Evolutionary conservation across 371 early-diverging fungal species (phyloP).

Genomic region (Rhizopus microsporus): DNA sequence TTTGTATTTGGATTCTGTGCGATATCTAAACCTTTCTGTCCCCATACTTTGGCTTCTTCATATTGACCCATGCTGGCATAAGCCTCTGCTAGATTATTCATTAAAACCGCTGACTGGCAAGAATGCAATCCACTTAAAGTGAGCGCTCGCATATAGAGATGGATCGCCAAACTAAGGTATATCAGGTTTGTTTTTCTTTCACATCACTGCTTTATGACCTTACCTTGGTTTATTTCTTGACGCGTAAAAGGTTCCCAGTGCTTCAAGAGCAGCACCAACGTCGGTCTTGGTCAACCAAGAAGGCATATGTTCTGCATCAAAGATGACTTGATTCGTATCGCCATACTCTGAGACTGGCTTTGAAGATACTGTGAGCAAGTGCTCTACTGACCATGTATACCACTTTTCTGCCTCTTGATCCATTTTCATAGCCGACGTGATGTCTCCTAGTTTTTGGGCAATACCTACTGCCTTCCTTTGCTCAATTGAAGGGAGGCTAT

Average conservation of each 20-base stretch:
- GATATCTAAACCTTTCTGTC: slow-evolving; percentile 54
- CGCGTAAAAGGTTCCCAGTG: slow-evolving; percentile 61
- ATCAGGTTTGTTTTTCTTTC: background rate
- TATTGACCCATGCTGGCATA: slow-evolving; percentile 50
- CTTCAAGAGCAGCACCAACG: slow-evolving; percentile 60
- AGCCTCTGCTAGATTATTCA: slow-evolving; percentile 60
- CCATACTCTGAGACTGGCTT: slow-evolving; percentile 34
- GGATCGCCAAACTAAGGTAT: slow-evolving; percentile 48
- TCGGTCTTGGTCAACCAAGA: slow-evolving; percentile 62
- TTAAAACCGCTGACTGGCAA: slow-evolving; percentile 47
- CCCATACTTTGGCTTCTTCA: slow-evolving; percentile 59
- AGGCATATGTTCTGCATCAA: slow-evolving; percentile 62
- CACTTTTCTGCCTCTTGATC: slow-evolving; percentile 63
- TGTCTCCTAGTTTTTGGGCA: slow-evolving; percentile 65
- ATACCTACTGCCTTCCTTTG: slow-evolving; percentile 57
- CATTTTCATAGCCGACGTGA: slow-evolving; percentile 40
- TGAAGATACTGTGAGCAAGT: slow-evolving; percentile 39
- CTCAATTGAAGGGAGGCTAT: slow-evolving; percentile 14
- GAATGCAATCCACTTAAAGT: slow-evolving; percentile 37
- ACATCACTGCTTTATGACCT: slow-evolving; percentile 17
- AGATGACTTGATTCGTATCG: slow-evolving; percentile 35
- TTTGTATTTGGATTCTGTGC: slow-evolving; percentile 46
- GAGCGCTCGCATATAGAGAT: slow-evolving; percentile 55
- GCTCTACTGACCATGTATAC: slow-evolving; percentile 66
- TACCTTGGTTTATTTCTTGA: slow-evolving; percentile 51